These are phyloP conservation scores for Citrullus amarus DNA, from an alignment of 306 rosid genomes.

Conservation along the genomic window DNA sequence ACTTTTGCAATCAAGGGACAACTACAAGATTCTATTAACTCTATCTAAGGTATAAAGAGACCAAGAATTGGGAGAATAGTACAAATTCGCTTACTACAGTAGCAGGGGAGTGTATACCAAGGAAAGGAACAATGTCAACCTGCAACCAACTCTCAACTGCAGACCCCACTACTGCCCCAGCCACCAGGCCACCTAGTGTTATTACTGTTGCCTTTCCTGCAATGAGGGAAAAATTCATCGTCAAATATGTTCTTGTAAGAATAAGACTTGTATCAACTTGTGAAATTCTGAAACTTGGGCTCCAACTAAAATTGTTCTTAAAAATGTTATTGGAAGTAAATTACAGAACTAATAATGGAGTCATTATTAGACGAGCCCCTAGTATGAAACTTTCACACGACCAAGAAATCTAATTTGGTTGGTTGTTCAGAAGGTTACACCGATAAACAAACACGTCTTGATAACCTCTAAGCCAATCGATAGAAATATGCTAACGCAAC, in stretches of 20 bases:
- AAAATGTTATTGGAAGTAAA: not conserved
- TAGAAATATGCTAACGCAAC: not conserved
- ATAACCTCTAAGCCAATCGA: not conserved
- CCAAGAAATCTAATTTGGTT: not conserved
- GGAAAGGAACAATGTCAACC: slow-evolving; percentile 90
- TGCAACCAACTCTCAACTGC: slow-evolving; percentile 91
- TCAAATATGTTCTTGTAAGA: not conserved
- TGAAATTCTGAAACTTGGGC: not conserved
- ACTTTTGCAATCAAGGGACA: slow-evolving; percentile 28
- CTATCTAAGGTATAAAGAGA: slow-evolving; percentile 82
- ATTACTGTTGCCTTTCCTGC: slow-evolving; percentile 89
- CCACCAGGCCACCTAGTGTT: slow-evolving; percentile 85
- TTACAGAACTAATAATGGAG: not conserved
- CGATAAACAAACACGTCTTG: not conserved
- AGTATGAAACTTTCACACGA: not conserved
- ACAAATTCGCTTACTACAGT: slow-evolving; percentile 78
- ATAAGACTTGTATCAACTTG: not conserved
- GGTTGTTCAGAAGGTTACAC: not conserved
- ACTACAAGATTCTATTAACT: slow-evolving; percentile 15
- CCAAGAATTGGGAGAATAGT: slow-evolving; percentile 78
- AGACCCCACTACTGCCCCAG: slow-evolving; percentile 90
- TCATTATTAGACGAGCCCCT: not conserved
- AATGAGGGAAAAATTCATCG: slow-evolving; percentile 13
- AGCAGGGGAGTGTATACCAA: slow-evolving; percentile 93
- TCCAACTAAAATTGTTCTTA: not conserved